Evolutionary conservation across 139 green algal genomes (phyloP).

Genomic region (Tetratostichococcus sp.): DNA sequence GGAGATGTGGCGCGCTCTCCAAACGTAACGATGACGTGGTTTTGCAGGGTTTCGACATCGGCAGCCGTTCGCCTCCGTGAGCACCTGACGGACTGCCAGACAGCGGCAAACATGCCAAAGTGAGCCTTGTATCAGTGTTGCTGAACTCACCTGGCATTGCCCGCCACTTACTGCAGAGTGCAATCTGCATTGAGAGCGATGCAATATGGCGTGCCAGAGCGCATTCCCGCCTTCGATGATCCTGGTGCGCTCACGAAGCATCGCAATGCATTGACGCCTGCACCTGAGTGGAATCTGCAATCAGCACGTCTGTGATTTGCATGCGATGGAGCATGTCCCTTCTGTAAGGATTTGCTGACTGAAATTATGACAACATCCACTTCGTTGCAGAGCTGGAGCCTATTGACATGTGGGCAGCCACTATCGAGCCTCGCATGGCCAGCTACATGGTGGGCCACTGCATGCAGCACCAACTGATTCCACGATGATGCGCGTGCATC

Average conservation of each 20-base stretch:
- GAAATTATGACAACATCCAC: not conserved
- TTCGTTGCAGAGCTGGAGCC: not conserved
- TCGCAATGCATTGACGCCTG: not conserved
- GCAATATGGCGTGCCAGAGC: not conserved
- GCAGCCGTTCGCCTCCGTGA: too few relatives aligned
- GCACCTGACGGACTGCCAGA: too few relatives aligned
- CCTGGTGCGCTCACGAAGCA: not conserved
- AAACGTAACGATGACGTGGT: too few relatives aligned
- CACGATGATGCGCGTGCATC: slow-evolving; percentile 1
- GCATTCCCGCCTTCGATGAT: not conserved
- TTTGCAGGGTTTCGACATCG: too few relatives aligned
- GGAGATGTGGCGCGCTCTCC: too few relatives aligned
- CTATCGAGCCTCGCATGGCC: not conserved
- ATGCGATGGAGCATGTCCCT: not conserved
- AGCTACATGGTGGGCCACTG: not conserved
- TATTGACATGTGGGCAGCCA: not conserved
- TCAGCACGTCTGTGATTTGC: not conserved
- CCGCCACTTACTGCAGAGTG: too few relatives aligned
- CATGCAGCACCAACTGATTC: too few relatives aligned
- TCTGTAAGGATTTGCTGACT: not conserved
- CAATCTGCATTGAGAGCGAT: not conserved
- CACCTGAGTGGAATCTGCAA: too few relatives aligned
- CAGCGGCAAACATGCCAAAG: too few relatives aligned
- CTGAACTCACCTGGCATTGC: not conserved
- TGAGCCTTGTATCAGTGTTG: too few relatives aligned